These are phyloP conservation scores for Trichoderma reesei DNA, from an alignment of 495 filamentous ascomycete genomes.

Conservation along the genomic window DNA sequence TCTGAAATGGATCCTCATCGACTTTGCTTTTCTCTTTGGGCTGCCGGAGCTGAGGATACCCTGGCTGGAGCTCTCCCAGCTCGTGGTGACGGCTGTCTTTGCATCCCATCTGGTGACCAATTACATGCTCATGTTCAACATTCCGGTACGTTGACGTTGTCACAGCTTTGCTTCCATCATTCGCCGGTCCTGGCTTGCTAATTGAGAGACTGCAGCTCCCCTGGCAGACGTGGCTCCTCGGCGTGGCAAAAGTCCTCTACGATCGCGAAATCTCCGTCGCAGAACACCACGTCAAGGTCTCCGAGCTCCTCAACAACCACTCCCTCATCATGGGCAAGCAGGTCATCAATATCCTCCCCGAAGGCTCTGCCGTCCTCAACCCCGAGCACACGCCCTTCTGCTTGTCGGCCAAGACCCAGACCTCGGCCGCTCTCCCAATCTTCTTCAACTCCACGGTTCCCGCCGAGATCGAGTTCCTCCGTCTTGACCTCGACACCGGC, in stretches of 20 bases:
- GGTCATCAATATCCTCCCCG: conserved; percentile 92
- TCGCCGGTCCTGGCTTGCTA: conserved; percentile 11
- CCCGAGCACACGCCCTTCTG: conserved; percentile 69
- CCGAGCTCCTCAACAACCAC: conserved; percentile 74
- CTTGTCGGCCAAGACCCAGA: conserved; percentile 47
- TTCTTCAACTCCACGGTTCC: conserved; percentile 88
- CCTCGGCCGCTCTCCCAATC: conserved; percentile 62
- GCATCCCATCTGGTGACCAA: conserved; percentile 60
- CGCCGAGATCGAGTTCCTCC: conserved; percentile 71
- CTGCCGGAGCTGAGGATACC: conserved; percentile 80
- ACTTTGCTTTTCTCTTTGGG: conserved; percentile 73
- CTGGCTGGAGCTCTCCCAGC: conserved; percentile 83
- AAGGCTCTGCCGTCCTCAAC: conserved; percentile 86
- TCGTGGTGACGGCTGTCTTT: conserved; percentile 56
- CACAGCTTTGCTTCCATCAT: neutral
- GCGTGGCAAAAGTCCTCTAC: conserved; percentile 64
- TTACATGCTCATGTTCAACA: conserved; percentile 83
- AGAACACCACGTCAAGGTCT: conserved; percentile 78
- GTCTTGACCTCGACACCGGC: conserved; percentile 72
- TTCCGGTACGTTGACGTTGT: conserved; percentile 47
- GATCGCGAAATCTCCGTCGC: conserved; percentile 85
- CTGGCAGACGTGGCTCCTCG: conserved; percentile 56
- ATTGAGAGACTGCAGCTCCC: conserved; percentile 38
- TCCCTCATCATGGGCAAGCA: conserved; percentile 91
- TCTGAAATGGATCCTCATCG: conserved; percentile 83